These are phyloP conservation scores for Backusella sp. DNA, from an alignment of 192 early-diverging fungal genomes.

Conservation along the genomic window DNA sequence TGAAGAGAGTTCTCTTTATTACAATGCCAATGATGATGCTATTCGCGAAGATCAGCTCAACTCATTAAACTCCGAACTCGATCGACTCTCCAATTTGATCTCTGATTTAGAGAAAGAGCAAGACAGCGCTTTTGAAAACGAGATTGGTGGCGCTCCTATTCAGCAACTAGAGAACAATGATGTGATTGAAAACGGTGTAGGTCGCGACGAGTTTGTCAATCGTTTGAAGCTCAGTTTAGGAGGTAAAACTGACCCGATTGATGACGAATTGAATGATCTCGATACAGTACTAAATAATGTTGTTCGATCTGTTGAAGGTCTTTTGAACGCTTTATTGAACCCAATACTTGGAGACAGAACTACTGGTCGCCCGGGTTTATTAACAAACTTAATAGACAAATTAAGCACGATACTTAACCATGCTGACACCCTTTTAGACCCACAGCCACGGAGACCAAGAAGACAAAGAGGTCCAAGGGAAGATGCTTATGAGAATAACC, in stretches of 20 bases:
- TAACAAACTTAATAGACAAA: not conserved
- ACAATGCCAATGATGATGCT: not conserved
- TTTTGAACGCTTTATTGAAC: not conserved
- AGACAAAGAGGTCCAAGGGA: not conserved
- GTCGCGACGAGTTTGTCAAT: not conserved
- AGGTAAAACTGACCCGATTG: not conserved
- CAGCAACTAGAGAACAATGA: not conserved
- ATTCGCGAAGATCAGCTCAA: not conserved
- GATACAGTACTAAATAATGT: not conserved
- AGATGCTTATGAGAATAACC: not conserved
- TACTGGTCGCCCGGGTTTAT: not conserved
- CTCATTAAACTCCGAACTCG: not conserved
- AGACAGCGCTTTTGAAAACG: not conserved
- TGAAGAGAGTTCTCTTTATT: not conserved
- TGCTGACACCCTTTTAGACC: not conserved
- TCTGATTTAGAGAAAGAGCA: not conserved
- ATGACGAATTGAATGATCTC: not conserved
- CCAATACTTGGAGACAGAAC: not conserved
- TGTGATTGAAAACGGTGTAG: not conserved
- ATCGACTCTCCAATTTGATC: not conserved
- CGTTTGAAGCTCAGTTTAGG: not conserved
- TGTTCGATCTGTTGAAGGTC: not conserved
- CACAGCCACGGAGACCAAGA: not conserved
- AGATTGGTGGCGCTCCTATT: not conserved
- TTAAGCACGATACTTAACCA: not conserved